These are phyloP conservation scores for Mrakia frigida DNA, from an alignment of 768 basidiomycete genomes.

Conservation along the genomic window DNA sequence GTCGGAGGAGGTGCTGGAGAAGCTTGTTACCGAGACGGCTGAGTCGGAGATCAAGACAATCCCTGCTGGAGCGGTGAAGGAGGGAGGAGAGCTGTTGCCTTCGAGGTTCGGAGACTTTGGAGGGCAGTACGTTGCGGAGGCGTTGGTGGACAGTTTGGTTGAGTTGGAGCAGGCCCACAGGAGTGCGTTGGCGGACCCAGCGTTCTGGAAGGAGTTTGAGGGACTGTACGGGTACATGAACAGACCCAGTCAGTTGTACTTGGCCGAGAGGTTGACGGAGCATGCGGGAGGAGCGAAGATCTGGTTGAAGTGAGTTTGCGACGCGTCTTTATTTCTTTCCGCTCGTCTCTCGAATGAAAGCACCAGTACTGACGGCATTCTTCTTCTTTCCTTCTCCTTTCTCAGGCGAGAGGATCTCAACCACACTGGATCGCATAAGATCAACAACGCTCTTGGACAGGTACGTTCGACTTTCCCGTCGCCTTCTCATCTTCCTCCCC, in stretches of 20 bases:
- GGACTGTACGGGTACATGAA: slow-evolving; percentile 90
- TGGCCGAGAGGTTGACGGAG: slow-evolving; percentile 83
- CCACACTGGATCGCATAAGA: slow-evolving; percentile 98
- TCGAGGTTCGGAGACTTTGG: slow-evolving; percentile 90
- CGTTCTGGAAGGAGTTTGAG: slow-evolving; percentile 85
- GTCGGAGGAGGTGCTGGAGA: slow-evolving; percentile 13
- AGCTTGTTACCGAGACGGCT: slow-evolving; percentile 40
- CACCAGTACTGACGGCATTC: too few relatives aligned
- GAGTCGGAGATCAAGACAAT: slow-evolving; percentile 45
- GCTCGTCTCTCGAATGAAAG: not conserved
- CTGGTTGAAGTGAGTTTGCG: slow-evolving; percentile 79
- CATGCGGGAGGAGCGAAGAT: slow-evolving; percentile 89
- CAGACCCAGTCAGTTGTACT: slow-evolving; percentile 83
- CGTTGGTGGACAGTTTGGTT: slow-evolving; percentile 82
- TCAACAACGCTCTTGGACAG: slow-evolving; percentile 98
- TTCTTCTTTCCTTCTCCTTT: slow-evolving; percentile 2
- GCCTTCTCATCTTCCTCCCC: not conserved
- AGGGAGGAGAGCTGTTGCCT: slow-evolving; percentile 52
- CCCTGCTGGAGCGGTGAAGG: slow-evolving; percentile 12
- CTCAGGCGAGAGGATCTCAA: slow-evolving; percentile 53
- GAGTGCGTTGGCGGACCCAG: slow-evolving; percentile 73
- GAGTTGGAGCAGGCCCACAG: slow-evolving; percentile 89
- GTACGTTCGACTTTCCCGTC: slow-evolving; percentile 46
- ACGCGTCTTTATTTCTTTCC: not conserved
- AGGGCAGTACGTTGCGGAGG: slow-evolving; percentile 95